Percentiles rank a stretch among this genome's conserved stretches.
Conservation (phyloP, 495 filamentous ascomycete species). For the Hypoxylon intermedium region DNA sequence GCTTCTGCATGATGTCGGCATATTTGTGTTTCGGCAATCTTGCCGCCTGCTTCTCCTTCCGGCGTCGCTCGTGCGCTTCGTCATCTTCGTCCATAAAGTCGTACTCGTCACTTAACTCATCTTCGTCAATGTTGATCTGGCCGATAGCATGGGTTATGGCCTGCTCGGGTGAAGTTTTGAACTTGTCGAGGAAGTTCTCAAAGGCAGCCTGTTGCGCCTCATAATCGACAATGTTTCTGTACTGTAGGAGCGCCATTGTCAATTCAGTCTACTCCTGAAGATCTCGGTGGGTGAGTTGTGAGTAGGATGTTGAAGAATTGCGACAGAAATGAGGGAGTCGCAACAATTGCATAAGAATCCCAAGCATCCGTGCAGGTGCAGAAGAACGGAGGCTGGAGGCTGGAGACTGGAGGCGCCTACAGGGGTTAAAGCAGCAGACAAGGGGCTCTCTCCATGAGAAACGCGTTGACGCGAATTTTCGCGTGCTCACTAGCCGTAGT, state of each 20-base stretch:
- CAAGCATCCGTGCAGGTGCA: neutral
- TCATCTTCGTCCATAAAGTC: conserved; percentile 92
- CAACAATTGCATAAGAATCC: conserved; percentile 18
- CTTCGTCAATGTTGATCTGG: conserved; percentile 84
- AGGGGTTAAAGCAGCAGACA: conserved; percentile 1
- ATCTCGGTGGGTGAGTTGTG: conserved; percentile 1
- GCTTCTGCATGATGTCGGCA: conserved; percentile 84
- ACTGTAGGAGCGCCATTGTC: conserved; percentile 81
- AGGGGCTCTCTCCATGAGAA: conserved; percentile 7
- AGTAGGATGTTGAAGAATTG: conserved; percentile 30
- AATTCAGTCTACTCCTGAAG: conserved; percentile 9
- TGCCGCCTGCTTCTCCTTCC: conserved; percentile 51
- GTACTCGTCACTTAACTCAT: conserved; percentile 90
- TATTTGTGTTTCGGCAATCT: conserved; percentile 80
- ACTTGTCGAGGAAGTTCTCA: conserved; percentile 83
- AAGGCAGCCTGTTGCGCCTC: conserved; percentile 84
- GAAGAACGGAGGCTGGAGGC: neutral
- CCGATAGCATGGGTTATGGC: conserved; percentile 77
- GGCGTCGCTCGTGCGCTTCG: conserved; percentile 58
- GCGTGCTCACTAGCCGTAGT: conserved; percentile 39
- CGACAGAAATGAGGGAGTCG: conserved; percentile 28
- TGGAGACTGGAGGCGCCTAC: conserved; percentile 40
- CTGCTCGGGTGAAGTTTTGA: conserved; percentile 83
- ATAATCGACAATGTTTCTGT: conserved; percentile 81
- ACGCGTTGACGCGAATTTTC: conserved; percentile 45